Base-by-base conservation (phyloP, 352 stramenopile genomes). In the Elongisporangium undulatum region DNA sequence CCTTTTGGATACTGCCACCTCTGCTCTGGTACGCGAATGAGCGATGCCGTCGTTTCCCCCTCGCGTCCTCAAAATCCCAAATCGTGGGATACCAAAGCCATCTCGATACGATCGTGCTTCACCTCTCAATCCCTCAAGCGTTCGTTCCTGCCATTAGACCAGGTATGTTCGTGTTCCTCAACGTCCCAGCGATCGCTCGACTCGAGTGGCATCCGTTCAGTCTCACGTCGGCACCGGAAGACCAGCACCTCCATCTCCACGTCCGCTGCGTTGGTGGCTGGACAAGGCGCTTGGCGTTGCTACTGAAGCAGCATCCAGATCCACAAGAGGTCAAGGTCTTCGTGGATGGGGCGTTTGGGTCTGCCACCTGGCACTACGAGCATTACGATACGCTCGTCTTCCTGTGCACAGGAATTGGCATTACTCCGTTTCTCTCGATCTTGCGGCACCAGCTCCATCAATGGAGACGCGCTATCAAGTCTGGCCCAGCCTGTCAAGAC, bases 161-260 rank as follows among this genome's bases (percentile, higher is more conserved):
- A 7, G 55, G 55, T 1, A 54, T 54, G 55, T 94, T 90, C 71
- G 61, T 82, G 7, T 90, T 89, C 52, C 23, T 94, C n/a, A 71
- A 86, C 38, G 63, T 90, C 4, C 73, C 75, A 9, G 54, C 50
- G 15, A 63, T 95, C 53, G 88, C 78, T 15, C 24, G 59, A 2
- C 41, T 77, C 10, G 73, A 94, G 66, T 95, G 84, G 86, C 86
- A 94, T 71, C 82, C 86, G 23, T 95, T 94, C 68, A 92, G 70
- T 13, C 59, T 95, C 20, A 75, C 74, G 9, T 90, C 77, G 1
- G 72, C 72, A 2, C 75, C 76, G 2, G 53, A 73, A 6, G 79
- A 92, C 53, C 38, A 72, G 8, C 58, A 68, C 7, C 16, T 86
- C 6, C 59, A 68, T 22, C 52, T 90, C 4, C 72, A 77, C 53